Evolutionary conservation across 2,329 filamentous ascomycete species (phyloP).

Genomic region (Fusarium citri): DNA sequence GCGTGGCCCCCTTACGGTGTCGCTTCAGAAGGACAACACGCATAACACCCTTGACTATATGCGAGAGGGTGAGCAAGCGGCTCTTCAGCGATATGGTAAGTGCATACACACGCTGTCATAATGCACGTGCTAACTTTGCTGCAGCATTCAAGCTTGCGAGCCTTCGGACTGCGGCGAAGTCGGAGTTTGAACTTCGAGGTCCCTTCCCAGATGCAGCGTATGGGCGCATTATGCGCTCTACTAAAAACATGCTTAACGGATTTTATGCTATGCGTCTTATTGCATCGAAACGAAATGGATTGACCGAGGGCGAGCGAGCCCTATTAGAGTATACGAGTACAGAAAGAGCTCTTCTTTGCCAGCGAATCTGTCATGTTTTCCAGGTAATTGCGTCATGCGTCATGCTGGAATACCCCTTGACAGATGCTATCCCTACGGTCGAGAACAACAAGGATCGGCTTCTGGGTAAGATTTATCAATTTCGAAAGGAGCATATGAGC

Average conservation of each 20-base stretch:
- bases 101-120: background rate
- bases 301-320: constrained; percentile 83
- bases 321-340: constrained; percentile 81
- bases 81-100: constrained; percentile 80
- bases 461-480: constrained; percentile 88
- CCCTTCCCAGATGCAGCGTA: constrained; percentile 84
- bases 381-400: constrained; percentile 90
- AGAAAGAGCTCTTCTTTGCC: constrained; percentile 84
- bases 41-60: constrained; percentile 76
- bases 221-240: constrained; percentile 80
- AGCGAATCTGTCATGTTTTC: constrained; percentile 89
- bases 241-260: constrained; percentile 86
- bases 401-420: constrained; percentile 94
- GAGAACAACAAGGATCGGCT: constrained; percentile 83
- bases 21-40: constrained; percentile 69
- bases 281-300: constrained; percentile 80
- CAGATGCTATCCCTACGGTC: constrained; percentile 87
- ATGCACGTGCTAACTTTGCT: background rate
- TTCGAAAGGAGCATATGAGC: constrained; percentile 74
- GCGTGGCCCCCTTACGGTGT: constrained; percentile 83
- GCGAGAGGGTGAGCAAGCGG: constrained; percentile 86
- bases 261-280: constrained; percentile 98
- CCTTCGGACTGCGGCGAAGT: constrained; percentile 77
- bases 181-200: constrained; percentile 88
- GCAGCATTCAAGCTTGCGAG: constrained; percentile 76